A percentile compares a stretch with the other conserved stretches of the same genome.
Evolutionary conservation across 441 rosid genomes (phyloP).

Genomic region (Erodium trifolium): DNA sequence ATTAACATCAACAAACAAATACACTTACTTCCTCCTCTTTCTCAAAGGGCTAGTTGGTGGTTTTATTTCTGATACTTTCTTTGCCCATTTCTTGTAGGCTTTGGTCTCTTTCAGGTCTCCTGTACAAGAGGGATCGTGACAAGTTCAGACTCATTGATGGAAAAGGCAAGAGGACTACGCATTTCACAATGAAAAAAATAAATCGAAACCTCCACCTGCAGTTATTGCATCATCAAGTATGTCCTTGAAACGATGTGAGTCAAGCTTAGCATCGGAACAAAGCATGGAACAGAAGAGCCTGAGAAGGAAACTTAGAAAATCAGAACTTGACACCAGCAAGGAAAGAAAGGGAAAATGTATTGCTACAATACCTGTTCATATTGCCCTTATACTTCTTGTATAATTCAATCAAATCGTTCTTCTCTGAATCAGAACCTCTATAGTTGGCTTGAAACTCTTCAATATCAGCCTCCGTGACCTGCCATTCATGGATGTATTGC

Average conservation of each 20-base stretch:
- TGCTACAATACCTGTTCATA: constrained; percentile 51
- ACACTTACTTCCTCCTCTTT: constrained; percentile 52
- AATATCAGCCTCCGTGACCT: constrained; percentile 84
- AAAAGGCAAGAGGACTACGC: not conserved
- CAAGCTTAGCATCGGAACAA: constrained; percentile 80
- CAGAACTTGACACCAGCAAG: constrained; percentile 8
- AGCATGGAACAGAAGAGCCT: constrained; percentile 92
- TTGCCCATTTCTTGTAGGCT: constrained; percentile 76
- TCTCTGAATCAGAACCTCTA: constrained; percentile 88
- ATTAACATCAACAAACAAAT: not conserved
- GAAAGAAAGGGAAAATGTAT: constrained; percentile 6
- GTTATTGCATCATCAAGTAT: constrained; percentile 62
- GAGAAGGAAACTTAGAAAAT: constrained; percentile 16
- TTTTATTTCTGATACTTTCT: constrained; percentile 48
- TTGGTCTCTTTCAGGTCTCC: constrained; percentile 67
- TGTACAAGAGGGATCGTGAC: constrained; percentile 16
- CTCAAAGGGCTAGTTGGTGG: constrained; percentile 61
- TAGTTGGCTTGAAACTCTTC: constrained; percentile 83
- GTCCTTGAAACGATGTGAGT: constrained; percentile 83
- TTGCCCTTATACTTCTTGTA: constrained; percentile 56
- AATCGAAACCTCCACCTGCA: constrained; percentile 39
- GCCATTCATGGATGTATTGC: constrained; percentile 14
- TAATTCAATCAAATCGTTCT: constrained; percentile 70
- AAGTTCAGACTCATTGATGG: not conserved
- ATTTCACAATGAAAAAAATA: not conserved